A percentile compares a stretch with the other conserved stretches of the same genome.
These are phyloP conservation scores for Papiliotrema terrestris DNA, from an alignment of 1,284 basidiomycete species.

Conservation along the genomic window DNA sequence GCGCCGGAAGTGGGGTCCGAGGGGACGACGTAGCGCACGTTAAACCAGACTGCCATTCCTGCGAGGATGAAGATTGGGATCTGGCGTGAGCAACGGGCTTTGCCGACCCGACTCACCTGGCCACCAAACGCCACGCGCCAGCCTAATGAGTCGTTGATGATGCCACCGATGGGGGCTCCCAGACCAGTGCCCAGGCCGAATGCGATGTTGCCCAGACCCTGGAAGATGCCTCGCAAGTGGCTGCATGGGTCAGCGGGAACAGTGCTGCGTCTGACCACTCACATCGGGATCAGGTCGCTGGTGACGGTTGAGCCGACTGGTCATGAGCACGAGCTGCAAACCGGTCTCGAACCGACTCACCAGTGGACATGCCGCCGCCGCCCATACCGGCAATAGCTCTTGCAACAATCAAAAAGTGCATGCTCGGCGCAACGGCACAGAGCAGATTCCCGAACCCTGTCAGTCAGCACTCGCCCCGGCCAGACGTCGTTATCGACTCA, in stretches of 20 bases:
- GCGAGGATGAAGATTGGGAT: slow-evolving; percentile 70
- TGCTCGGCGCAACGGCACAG: slow-evolving; percentile 77
- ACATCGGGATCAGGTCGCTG: slow-evolving; percentile 63
- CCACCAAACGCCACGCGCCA: slow-evolving; percentile 63
- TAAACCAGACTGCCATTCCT: slow-evolving; percentile 62
- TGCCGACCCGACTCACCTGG: slow-evolving; percentile 54
- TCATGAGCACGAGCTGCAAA: neutral
- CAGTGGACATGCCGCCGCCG: slow-evolving; percentile 63
- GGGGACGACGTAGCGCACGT: slow-evolving; percentile 56
- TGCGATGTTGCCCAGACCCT: slow-evolving; percentile 80
- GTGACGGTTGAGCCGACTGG: slow-evolving; percentile 41
- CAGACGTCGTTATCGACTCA: slow-evolving; percentile 40
- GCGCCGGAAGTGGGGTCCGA: slow-evolving; percentile 51
- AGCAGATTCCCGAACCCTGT: slow-evolving; percentile 72
- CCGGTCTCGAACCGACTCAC: slow-evolving; percentile 4
- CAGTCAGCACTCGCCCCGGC: neutral
- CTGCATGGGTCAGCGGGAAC: slow-evolving; percentile 48
- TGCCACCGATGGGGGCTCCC: slow-evolving; percentile 87
- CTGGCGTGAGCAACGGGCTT: slow-evolving; percentile 45
- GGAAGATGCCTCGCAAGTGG: slow-evolving; percentile 79
- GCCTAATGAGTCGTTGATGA: slow-evolving; percentile 75
- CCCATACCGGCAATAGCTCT: slow-evolving; percentile 85
- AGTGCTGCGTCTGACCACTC: slow-evolving; percentile 39
- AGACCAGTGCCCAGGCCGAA: slow-evolving; percentile 47
- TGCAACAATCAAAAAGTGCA: slow-evolving; percentile 74